phyloP scores from a whole-genome alignment of 306 rosid species.

The Castanopsis chinensis region DNA sequence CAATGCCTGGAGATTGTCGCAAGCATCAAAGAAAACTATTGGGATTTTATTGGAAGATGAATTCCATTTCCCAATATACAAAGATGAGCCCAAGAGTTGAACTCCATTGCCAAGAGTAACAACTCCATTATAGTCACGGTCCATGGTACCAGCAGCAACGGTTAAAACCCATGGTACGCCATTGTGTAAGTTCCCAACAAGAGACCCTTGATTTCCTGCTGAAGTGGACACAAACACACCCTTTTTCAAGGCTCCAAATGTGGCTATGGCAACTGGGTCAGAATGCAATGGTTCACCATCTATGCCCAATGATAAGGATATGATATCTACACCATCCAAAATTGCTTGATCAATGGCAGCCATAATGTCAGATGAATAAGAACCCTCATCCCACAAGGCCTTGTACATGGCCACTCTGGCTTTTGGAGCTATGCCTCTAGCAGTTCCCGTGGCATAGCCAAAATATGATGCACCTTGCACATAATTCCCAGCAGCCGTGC shows the following conservation, averaged over 20 bases:
- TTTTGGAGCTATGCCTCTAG: too few species aligned
- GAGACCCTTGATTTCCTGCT: slow-evolving; percentile 60
- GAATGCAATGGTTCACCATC: slow-evolving; percentile 19
- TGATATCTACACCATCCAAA: too few species aligned
- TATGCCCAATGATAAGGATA: too few species aligned
- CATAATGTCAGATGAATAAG: slow-evolving; percentile 35
- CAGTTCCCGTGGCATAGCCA: too few species aligned
- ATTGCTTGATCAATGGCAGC: slow-evolving; percentile 71
- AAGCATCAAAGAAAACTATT: slow-evolving; percentile 44
- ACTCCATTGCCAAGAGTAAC: slow-evolving; percentile 43
- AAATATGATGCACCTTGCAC: too few species aligned
- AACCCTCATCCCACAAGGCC: too few species aligned
- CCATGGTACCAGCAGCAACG: slow-evolving; percentile 59
- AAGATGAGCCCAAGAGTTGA: slow-evolving; percentile 39
- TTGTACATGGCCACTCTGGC: too few species aligned
- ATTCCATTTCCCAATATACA: slow-evolving; percentile 39
- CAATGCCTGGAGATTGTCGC: slow-evolving; percentile 27
- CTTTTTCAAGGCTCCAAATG: slow-evolving; percentile 59
- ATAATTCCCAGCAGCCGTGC: too few species aligned
- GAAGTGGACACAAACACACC: slow-evolving; percentile 68
- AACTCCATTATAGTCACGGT: slow-evolving; percentile 49
- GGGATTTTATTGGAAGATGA: slow-evolving; percentile 25
- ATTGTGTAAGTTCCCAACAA: slow-evolving; percentile 38
- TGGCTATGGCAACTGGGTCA: slow-evolving; percentile 72
- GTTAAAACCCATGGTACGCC: slow-evolving; percentile 76